Percentiles rank a stretch among this genome's conserved stretches.
These are phyloP conservation scores for Scytalidium lignicola DNA, from an alignment of 2,329 filamentous ascomycete genomes.

Conservation along the genomic window DNA sequence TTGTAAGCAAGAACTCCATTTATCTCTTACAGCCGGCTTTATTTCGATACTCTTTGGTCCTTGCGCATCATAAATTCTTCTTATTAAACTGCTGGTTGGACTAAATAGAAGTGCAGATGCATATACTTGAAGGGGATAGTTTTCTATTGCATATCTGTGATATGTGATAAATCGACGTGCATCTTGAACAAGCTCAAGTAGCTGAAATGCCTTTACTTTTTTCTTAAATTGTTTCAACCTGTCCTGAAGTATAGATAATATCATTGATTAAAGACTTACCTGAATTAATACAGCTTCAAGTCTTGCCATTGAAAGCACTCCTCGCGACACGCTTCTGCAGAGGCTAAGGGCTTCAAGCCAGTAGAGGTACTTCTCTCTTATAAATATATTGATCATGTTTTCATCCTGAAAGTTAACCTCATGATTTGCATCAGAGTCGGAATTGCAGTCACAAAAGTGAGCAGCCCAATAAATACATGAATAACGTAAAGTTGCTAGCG, in stretches of 20 bases:
- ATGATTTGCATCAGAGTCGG: neutral
- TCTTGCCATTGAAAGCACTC: constrained; percentile 13
- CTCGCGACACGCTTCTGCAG: constrained; percentile 11
- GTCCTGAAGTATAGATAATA: neutral
- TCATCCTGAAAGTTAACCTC: constrained; percentile 8
- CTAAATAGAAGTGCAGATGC: constrained; percentile 13
- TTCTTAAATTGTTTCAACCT: neutral
- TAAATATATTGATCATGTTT: constrained; percentile 13
- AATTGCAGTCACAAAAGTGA: constrained; percentile 16
- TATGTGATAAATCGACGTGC: constrained; percentile 8
- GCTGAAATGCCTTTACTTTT: neutral
- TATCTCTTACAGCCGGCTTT: neutral
- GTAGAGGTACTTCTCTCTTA: constrained; percentile 16
- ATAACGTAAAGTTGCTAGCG: constrained; percentile 13
- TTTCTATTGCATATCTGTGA: constrained; percentile 15
- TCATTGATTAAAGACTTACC: constrained; percentile 5
- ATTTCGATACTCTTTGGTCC: constrained; percentile 1
- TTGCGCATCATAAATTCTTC: constrained; percentile 7
- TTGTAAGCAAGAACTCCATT: constrained; percentile 2
- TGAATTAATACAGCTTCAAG: constrained; percentile 13
- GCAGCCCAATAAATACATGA: constrained; percentile 27
- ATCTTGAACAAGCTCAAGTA: constrained; percentile 3
- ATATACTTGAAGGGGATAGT: constrained; percentile 27
- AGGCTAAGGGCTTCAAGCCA: constrained; percentile 26
- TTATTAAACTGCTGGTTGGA: constrained; percentile 17